phyloP scores from a whole-genome alignment of 352 stramenopile genomes.

The Phytopythium cucurbitacearum region DNA sequence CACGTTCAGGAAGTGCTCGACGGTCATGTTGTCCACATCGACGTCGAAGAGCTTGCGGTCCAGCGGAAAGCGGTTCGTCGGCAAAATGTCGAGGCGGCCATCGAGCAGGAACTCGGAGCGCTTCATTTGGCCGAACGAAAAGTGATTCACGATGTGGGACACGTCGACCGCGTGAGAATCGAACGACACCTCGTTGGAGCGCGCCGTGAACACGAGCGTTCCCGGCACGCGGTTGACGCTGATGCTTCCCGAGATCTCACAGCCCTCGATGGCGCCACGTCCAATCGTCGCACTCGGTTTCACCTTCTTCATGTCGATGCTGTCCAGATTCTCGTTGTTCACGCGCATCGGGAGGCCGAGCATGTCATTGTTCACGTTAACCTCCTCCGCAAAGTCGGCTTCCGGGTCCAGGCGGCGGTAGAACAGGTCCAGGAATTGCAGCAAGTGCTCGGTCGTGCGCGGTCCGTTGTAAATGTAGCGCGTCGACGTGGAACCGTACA shows the following conservation, averaged over 20 bases:
- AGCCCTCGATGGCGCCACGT: conserved; percentile 51
- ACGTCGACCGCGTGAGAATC: conserved; percentile 53
- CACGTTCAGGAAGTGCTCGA: conserved; percentile 83
- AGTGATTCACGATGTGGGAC: conserved; percentile 74
- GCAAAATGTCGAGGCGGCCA: conserved; percentile 31
- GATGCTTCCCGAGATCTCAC: conserved; percentile 73
- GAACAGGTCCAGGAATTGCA: conserved; percentile 83
- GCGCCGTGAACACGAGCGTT: conserved; percentile 61
- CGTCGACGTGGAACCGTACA: conserved; percentile 75
- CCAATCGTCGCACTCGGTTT: conserved; percentile 21
- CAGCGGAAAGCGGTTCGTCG: conserved; percentile 63
- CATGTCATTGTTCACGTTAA: conserved; percentile 50
- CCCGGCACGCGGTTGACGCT: conserved; percentile 76
- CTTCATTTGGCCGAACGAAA: conserved; percentile 83
- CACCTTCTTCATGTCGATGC: conserved; percentile 46
- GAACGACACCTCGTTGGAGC: conserved; percentile 69
- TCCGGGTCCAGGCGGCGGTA: conserved; percentile 76
- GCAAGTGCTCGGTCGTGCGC: conserved; percentile 60
- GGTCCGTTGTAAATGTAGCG: conserved; percentile 82
- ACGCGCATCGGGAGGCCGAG: conserved; percentile 48
- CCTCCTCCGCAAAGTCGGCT: conserved; percentile 77
- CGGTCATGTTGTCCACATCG: conserved; percentile 66
- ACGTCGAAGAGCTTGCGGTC: conserved; percentile 49
- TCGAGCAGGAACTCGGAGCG: conserved; percentile 53
- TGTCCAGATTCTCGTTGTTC: conserved; percentile 48